Conservation (phyloP, 2,329 filamentous ascomycete species). For the Tolypocladium capitatum region DNA sequence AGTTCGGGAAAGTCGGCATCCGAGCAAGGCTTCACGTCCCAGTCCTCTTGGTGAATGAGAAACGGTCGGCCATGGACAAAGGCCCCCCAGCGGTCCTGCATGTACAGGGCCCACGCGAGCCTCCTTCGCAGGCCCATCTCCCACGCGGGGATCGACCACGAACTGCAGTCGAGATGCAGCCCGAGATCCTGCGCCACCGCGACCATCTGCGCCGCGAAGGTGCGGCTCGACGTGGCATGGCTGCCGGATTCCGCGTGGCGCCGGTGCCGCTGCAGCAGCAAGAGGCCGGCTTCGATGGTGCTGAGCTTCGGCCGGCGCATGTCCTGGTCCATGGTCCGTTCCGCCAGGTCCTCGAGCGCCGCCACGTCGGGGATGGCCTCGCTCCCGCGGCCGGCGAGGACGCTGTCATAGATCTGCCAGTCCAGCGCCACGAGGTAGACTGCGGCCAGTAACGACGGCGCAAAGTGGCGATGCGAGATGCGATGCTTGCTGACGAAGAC, state of each 20-base stretch:
- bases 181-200: constrained; percentile 45
- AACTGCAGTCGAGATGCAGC: constrained; percentile 45
- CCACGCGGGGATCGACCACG: constrained; percentile 50
- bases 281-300: constrained; percentile 39
- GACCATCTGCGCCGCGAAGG: constrained; percentile 39
- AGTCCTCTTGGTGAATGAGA: constrained; percentile 38
- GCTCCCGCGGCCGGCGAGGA: constrained; percentile 23
- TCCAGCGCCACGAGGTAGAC: constrained; percentile 50
- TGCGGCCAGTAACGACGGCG: constrained; percentile 43
- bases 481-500: constrained; percentile 50
- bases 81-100: constrained; percentile 52
- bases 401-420: constrained; percentile 46
- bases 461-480: constrained; percentile 42
- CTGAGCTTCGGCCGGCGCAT: constrained; percentile 41
- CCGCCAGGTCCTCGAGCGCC: constrained; percentile 24
- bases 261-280: constrained; percentile 36
- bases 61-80: constrained; percentile 44
- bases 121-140: constrained; percentile 48
- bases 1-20: constrained; percentile 26
- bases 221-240: constrained; percentile 23
- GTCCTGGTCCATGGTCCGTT: constrained; percentile 30
- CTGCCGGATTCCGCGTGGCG: constrained; percentile 19
- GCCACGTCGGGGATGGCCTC: constrained; percentile 17
- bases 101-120: constrained; percentile 50
- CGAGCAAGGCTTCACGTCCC: constrained; percentile 32